Evolutionary conservation across 148 eudicot species (phyloP).

Genomic region (Arbutus unedo): DNA sequence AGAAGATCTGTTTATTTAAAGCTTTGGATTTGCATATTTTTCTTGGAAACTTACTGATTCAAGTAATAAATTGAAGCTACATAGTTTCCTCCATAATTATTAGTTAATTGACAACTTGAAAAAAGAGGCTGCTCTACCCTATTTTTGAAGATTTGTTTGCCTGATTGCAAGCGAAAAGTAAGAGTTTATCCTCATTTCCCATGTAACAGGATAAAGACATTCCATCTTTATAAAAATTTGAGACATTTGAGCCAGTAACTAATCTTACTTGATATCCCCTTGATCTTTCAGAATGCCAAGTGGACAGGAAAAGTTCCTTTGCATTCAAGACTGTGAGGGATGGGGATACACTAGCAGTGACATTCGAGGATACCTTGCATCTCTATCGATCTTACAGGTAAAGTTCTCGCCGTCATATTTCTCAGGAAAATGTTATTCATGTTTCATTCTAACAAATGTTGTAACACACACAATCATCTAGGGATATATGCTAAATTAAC

Average conservation of each 20-base stretch:
- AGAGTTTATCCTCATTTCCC: neutral
- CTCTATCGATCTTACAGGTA: slow-evolving; percentile 63
- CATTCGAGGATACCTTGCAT: slow-evolving; percentile 52
- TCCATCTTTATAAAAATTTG: neutral
- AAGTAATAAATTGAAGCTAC: neutral
- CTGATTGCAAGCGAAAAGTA: neutral
- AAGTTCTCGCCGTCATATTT: neutral
- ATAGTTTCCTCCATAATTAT: neutral
- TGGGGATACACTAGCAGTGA: slow-evolving; percentile 59
- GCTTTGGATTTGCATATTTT: neutral
- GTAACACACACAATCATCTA: neutral
- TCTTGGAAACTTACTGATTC: neutral
- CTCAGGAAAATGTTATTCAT: neutral
- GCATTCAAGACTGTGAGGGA: slow-evolving; percentile 52
- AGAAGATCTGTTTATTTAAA: neutral
- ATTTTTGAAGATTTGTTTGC: neutral
- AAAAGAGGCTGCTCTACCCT: neutral
- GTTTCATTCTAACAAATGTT: neutral
- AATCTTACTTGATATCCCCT: neutral
- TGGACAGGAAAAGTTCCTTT: slow-evolving; percentile 49
- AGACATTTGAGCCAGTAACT: neutral
- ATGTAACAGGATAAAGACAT: neutral
- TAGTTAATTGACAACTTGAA: neutral
- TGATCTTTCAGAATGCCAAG: slow-evolving; percentile 35
- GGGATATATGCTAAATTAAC: neutral